A percentile compares a stretch with the other conserved stretches of the same genome.
phyloP scores from a whole-genome alignment of 139 green algal species.

The Ettlia oleoabundans region DNA sequence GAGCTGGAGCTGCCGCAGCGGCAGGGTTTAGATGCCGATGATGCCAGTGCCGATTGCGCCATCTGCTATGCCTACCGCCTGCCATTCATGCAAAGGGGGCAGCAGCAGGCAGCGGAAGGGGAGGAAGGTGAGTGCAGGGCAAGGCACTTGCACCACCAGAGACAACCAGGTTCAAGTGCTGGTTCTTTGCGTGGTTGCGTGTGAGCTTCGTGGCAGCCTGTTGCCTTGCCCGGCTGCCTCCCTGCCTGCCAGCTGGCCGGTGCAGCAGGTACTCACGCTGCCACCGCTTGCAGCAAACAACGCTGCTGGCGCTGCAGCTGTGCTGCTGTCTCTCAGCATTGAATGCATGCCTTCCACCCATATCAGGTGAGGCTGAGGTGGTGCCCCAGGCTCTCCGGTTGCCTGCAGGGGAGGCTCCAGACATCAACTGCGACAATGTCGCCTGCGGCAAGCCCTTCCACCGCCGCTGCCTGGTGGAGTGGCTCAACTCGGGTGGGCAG shows the following conservation, averaged over 20 bases:
- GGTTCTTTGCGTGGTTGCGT: not conserved
- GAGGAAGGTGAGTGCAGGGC: slow-evolving; percentile 1
- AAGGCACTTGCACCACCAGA: too few relatives aligned
- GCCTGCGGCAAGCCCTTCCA: slow-evolving; percentile 47
- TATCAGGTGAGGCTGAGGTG: not conserved
- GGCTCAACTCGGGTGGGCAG: slow-evolving; percentile 30
- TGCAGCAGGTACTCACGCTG: too few relatives aligned
- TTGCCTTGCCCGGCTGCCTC: too few relatives aligned
- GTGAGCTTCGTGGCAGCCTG: not conserved
- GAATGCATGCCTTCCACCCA: too few relatives aligned
- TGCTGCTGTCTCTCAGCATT: too few relatives aligned
- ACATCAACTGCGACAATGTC: slow-evolving; percentile 42
- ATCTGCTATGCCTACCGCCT: slow-evolving; percentile 48
- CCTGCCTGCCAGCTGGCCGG: not conserved
- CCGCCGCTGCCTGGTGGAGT: slow-evolving; percentile 32
- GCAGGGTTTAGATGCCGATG: slow-evolving; percentile 12
- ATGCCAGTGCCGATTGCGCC: slow-evolving; percentile 34
- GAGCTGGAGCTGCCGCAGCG: slow-evolving; percentile 16
- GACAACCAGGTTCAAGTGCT: too few relatives aligned
- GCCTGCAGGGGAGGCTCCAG: slow-evolving; percentile 30
- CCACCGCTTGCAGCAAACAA: too few relatives aligned
- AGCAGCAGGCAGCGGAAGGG: not conserved
- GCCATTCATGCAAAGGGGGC: not conserved
- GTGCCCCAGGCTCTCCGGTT: not conserved
- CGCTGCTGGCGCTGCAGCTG: too few relatives aligned